Conservation (phyloP, 169 alveolate species). For the Condylostoma magnum region DNA sequence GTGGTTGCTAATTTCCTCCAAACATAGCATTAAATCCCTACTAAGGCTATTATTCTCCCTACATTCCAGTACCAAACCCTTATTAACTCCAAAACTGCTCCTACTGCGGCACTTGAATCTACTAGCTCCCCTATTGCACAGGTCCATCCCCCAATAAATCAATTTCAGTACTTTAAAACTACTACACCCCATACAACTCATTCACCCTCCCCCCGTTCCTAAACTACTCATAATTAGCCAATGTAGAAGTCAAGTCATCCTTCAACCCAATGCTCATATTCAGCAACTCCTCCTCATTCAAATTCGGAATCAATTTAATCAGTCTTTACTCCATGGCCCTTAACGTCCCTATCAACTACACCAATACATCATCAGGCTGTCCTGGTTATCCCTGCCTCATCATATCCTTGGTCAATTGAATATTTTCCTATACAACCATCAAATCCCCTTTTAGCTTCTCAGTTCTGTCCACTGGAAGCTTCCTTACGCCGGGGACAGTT, state of each 20-base stretch:
- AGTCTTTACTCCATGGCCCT: conserved; percentile 24
- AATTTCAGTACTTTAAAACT: no score
- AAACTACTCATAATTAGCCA: background rate
- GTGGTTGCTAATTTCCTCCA: no score
- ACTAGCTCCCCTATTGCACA: no score
- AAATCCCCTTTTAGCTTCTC: conserved; percentile 28
- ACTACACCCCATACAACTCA: no score
- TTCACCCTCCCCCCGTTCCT: no score
- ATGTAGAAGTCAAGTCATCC: conserved; percentile 3
- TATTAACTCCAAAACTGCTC: no score
- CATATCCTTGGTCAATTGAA: conserved; percentile 11
- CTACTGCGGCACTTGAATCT: no score
- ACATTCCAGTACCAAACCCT: no score
- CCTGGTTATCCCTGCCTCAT: background rate
- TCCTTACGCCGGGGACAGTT: background rate
- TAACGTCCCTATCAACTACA: conserved; percentile 3
- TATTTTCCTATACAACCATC: conserved; percentile 15
- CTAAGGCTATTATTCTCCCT: no score
- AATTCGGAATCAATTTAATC: background rate
- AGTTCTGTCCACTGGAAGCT: background rate
- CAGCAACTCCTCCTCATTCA: conserved; percentile 12
- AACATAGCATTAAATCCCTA: no score
- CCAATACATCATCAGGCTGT: conserved; percentile 8
- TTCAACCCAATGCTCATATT: background rate
- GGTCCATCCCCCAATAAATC: no score